Conservation (phyloP, 352 stramenopile species). For the Phytophthora macrochlamydospora region DNA sequence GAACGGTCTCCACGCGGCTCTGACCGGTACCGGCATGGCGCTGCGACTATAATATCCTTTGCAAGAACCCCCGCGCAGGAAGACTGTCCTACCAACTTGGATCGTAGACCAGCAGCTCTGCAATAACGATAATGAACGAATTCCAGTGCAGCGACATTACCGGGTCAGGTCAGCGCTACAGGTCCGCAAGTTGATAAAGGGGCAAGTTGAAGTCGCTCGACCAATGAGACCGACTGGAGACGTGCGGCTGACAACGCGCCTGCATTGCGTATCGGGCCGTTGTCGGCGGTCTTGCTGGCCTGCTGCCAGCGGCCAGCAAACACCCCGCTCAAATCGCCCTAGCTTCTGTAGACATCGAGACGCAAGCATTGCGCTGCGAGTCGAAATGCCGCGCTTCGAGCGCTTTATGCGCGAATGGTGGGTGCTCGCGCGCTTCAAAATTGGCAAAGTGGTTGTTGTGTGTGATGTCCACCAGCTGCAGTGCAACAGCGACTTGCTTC, state of each 20-base stretch:
- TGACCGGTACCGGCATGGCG: no score
- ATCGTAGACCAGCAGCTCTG: constrained; percentile 94
- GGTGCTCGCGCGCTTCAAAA: background rate
- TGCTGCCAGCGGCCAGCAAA: background rate
- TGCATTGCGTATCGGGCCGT: background rate
- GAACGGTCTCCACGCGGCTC: constrained; percentile 81
- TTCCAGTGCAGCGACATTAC: background rate
- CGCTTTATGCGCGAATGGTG: background rate
- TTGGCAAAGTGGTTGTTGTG: background rate
- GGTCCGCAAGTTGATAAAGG: background rate
- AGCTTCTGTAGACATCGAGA: background rate
- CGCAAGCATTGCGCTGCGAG: background rate
- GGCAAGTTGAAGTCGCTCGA: background rate
- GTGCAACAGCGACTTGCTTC: no score
- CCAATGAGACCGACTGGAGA: background rate
- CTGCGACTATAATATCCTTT: no score
- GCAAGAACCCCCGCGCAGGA: no score
- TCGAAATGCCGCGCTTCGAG: background rate
- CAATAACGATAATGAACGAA: constrained; percentile 4
- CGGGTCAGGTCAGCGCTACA: background rate
- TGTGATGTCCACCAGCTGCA: no score
- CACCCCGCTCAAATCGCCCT: background rate
- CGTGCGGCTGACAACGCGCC: background rate
- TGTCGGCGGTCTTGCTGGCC: background rate
- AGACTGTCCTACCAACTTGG: no score